Base-by-base conservation (phyloP, 805 yeast species). In the Hanseniaspora vineae region DNA sequence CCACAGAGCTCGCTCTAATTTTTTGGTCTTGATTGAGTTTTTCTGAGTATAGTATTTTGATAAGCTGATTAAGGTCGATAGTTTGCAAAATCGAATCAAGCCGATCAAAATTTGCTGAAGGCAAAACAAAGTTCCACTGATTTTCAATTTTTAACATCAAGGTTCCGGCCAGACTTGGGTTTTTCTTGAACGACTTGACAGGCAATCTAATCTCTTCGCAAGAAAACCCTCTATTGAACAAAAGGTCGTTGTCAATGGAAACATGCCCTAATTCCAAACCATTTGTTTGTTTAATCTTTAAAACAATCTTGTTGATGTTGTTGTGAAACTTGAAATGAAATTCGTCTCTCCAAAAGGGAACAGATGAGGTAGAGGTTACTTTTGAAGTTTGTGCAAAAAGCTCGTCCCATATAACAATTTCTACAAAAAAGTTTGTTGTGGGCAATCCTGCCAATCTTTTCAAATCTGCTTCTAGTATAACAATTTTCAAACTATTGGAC, bases 281-380 rank as follows among this genome's bases (percentile, higher is more conserved):
- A 35, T 44, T 47, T 8, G 35, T 44, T 11, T 35, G 67, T 44
- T 68, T 62, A 14, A 77, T 70, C 52, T 68, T 76, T 53, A 78
- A 68, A 58, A 68, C 70, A 56, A 71, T 76, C 2, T 79, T 77
- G 42, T 71, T 51, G 6, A 66, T 47, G 10, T 84, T 81, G 40
- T 80, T 66, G 45, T 79, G 76, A n/a, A 83, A 66, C 1, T 72
- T 65, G 57, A 84, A 83, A 8, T 42, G 31, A 19, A 48, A 42
- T 42, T 71, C 76, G 57, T 89, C 96, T 58, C 88, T 77, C 92
- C 96, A 89, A 58, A 85, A 85, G 1, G 95, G 89, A 47, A 72
- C 71, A 0, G 61, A 53, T 2, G 61, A 49, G 3, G 42, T 44
- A 43, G 73, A 66, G 35, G 69, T 66, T 0, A 81, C 81, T 6